Percentiles rank a stretch among this genome's conserved stretches.
phyloP scores from a whole-genome alignment of 1,284 basidiomycete genomes.

The Heterobasidion irregulare region DNA sequence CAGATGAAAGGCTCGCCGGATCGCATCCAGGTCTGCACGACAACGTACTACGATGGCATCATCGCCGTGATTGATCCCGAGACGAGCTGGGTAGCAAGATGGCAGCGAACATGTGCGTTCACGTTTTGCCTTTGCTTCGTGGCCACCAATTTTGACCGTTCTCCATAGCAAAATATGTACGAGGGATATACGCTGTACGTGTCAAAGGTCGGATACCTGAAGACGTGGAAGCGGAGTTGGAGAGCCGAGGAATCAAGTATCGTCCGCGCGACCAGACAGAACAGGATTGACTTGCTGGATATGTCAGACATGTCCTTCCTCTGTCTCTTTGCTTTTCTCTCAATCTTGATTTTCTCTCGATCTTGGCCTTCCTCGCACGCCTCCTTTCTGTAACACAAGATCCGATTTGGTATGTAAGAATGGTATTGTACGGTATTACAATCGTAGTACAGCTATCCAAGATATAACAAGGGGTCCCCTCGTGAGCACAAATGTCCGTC shows the following conservation, averaged over 20 bases:
- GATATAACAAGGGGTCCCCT: slow-evolving; percentile 2
- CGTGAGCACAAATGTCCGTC: background rate
- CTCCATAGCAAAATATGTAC: slow-evolving; percentile 68
- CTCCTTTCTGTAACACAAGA: background rate
- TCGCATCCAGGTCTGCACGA: slow-evolving; percentile 82
- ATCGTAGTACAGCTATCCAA: background rate
- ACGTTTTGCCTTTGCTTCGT: background rate
- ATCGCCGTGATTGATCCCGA: slow-evolving; percentile 87
- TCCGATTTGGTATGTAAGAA: too few species aligned
- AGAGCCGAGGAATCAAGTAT: slow-evolving; percentile 71
- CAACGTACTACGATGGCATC: slow-evolving; percentile 90
- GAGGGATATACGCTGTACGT: slow-evolving; percentile 83
- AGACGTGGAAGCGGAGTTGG: slow-evolving; percentile 76
- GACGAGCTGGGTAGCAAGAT: slow-evolving; percentile 90
- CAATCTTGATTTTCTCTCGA: background rate
- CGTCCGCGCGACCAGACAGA: slow-evolving; percentile 72
- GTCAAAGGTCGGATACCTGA: slow-evolving; percentile 83
- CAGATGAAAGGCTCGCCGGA: slow-evolving; percentile 89
- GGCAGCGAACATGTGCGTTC: slow-evolving; percentile 81
- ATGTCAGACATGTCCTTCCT: background rate
- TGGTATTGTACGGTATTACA: too few species aligned
- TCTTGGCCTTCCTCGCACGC: background rate
- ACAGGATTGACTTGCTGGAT: slow-evolving; percentile 36
- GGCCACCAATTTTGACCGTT: background rate
- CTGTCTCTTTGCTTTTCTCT: background rate